phyloP scores from a whole-genome alignment of 2,329 filamentous ascomycete species.

The Cordyceps sp. region DNA sequence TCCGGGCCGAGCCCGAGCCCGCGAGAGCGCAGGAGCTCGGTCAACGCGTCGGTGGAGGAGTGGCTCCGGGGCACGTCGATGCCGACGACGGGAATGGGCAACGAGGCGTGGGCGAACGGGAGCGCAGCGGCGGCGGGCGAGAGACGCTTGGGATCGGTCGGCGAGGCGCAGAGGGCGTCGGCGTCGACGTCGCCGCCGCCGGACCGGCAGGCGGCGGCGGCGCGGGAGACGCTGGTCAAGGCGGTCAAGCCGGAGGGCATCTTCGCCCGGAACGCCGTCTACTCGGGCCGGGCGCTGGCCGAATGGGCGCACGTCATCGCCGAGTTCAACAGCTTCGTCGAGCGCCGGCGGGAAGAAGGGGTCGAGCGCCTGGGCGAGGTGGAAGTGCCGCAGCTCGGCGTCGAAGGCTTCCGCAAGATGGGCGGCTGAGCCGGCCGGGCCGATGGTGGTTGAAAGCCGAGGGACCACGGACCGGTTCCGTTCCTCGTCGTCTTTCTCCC shows the following conservation, averaged over 20 bases:
- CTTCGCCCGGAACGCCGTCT: constrained; percentile 32
- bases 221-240: constrained; percentile 17
- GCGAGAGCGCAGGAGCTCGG: constrained; percentile 8
- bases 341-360: constrained; percentile 58
- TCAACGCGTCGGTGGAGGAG: constrained; percentile 16
- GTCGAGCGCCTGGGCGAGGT: constrained; percentile 48
- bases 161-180: not conserved
- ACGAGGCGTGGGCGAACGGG: constrained; percentile 1
- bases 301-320: constrained; percentile 63
- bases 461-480: not conserved
- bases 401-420: constrained; percentile 24
- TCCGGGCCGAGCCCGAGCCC: not conserved
- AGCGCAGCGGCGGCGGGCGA: not conserved
- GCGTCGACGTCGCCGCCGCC: not conserved
- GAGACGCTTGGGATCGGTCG: constrained; percentile 1
- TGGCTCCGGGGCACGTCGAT: constrained; percentile 7
- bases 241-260: constrained; percentile 29
- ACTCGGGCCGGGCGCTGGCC: constrained; percentile 56
- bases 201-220: constrained; percentile 3
- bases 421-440: constrained; percentile 9
- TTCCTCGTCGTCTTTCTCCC: too few relatives aligned
- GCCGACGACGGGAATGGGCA: not conserved
- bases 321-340: constrained; percentile 70
- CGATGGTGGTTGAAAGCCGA: not conserved
- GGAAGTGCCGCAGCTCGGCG: constrained; percentile 32